Evolutionary conservation across 169 alveolate species (phyloP).

Genomic region (Perkinsus olseni): DNA sequence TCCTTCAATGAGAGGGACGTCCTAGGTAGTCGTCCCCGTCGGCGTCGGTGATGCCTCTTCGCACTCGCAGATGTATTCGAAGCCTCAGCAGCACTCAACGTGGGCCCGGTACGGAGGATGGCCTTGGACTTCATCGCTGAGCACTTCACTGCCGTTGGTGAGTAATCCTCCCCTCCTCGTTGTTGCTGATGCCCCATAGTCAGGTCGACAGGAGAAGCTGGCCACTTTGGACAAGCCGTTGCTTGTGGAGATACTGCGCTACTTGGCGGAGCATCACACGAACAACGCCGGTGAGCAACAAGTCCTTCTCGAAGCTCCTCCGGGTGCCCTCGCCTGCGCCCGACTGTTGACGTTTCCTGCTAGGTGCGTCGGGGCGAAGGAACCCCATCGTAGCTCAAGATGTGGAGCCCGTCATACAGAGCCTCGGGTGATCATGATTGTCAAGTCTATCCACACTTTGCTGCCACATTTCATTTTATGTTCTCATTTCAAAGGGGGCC

Average conservation of each 20-base stretch:
- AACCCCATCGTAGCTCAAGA: background rate
- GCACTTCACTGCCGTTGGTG: background rate
- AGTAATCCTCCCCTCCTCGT: background rate
- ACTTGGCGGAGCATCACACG: background rate
- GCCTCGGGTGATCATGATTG: background rate
- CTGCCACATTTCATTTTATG: no score
- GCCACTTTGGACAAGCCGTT: background rate
- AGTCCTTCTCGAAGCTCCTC: no score
- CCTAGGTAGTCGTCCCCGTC: background rate
- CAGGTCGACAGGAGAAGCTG: background rate
- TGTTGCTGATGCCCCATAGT: background rate
- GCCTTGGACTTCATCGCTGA: background rate
- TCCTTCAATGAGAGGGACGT: conserved; percentile 2
- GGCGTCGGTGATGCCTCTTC: background rate
- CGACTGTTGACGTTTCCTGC: background rate
- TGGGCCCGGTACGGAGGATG: background rate
- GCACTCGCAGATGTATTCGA: background rate
- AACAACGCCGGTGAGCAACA: background rate
- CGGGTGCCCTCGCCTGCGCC: no score
- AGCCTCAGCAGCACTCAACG: background rate
- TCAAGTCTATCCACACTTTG: no score
- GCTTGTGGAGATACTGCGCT: background rate
- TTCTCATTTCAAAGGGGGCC: no score
- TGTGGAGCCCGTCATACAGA: background rate
- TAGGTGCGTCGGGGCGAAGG: background rate